Evolutionary conservation across 2,329 filamentous ascomycete genomes (phyloP).

Genomic region (Cordyceps pruinosa): DNA sequence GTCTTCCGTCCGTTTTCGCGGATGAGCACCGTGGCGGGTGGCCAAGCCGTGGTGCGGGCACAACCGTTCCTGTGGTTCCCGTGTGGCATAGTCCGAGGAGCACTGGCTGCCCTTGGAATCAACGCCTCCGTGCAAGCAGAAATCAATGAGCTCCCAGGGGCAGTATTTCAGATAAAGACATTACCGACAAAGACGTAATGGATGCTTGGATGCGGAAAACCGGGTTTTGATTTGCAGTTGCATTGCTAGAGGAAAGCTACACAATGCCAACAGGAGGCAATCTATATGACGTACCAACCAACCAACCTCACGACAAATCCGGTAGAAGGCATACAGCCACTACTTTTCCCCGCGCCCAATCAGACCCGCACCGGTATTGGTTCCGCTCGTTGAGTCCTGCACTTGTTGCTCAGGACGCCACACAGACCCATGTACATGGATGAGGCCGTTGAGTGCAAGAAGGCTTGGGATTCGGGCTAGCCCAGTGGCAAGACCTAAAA

Average conservation of each 20-base stretch:
- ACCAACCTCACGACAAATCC: background rate
- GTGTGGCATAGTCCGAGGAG: constrained; percentile 84
- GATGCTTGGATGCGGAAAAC: constrained; percentile 6
- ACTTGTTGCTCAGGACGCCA: background rate
- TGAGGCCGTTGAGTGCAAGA: background rate
- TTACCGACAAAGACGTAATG: constrained; percentile 55
- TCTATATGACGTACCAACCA: background rate
- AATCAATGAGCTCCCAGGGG: constrained; percentile 75
- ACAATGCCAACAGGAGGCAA: background rate
- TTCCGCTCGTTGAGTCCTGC: background rate
- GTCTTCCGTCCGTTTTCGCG: constrained; percentile 80
- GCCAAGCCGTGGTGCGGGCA: constrained; percentile 65
- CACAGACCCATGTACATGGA: background rate
- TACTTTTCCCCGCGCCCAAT: background rate
- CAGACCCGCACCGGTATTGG: background rate
- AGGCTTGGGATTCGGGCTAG: background rate
- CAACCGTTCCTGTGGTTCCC: constrained; percentile 95
- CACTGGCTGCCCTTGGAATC: constrained; percentile 86
- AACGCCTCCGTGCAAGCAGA: constrained; percentile 88
- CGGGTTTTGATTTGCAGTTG: background rate
- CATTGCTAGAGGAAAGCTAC: background rate
- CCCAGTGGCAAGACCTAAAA: background rate
- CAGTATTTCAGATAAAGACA: constrained; percentile 94
- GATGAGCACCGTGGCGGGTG: constrained; percentile 77
- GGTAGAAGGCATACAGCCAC: background rate